Percentiles rank a stretch among this genome's conserved stretches.
Evolutionary conservation across 495 filamentous ascomycete genomes (phyloP).

Genomic region (Physcia stellaris): DNA sequence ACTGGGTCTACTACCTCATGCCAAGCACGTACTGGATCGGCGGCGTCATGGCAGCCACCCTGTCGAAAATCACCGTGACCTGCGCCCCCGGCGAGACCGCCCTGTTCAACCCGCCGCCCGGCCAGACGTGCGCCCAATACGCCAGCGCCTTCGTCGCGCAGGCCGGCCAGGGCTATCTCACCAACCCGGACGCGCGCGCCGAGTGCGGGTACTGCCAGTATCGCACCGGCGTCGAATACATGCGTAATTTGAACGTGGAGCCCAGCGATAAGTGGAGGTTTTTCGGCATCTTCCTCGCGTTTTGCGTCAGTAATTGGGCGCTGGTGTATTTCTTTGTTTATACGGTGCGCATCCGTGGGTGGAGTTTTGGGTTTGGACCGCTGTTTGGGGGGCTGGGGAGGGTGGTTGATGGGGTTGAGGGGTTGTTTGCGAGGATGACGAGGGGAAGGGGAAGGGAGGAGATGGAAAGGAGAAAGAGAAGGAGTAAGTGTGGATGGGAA

Average conservation of each 20-base stretch:
- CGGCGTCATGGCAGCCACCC: slow-evolving; percentile 32
- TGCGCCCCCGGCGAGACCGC: slow-evolving; percentile 36
- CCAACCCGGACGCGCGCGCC: slow-evolving; percentile 28
- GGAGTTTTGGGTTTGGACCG: slow-evolving; percentile 49
- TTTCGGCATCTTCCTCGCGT: slow-evolving; percentile 29
- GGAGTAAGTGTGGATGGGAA: no score
- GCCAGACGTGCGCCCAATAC: slow-evolving; percentile 36
- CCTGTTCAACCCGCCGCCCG: slow-evolving; percentile 36
- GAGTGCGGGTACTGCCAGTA: slow-evolving; percentile 30
- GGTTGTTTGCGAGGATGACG: background rate
- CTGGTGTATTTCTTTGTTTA: slow-evolving; percentile 56
- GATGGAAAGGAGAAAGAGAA: no score
- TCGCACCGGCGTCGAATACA: slow-evolving; percentile 24
- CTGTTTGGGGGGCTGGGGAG: slow-evolving; percentile 22
- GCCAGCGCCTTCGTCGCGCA: slow-evolving; percentile 20
- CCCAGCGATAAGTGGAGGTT: slow-evolving; percentile 32
- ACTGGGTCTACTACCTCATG: slow-evolving; percentile 58
- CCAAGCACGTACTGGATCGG: slow-evolving; percentile 53
- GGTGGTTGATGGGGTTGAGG: slow-evolving; percentile 4
- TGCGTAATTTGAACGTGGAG: slow-evolving; percentile 24
- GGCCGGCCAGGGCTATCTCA: slow-evolving; percentile 24
- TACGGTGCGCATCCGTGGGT: slow-evolving; percentile 67
- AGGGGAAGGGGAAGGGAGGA: background rate
- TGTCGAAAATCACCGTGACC: slow-evolving; percentile 28
- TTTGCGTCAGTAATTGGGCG: slow-evolving; percentile 31